Evolutionary conservation across 2,329 filamentous ascomycete genomes (phyloP).

Genomic region (Lithohypha guttulata): DNA sequence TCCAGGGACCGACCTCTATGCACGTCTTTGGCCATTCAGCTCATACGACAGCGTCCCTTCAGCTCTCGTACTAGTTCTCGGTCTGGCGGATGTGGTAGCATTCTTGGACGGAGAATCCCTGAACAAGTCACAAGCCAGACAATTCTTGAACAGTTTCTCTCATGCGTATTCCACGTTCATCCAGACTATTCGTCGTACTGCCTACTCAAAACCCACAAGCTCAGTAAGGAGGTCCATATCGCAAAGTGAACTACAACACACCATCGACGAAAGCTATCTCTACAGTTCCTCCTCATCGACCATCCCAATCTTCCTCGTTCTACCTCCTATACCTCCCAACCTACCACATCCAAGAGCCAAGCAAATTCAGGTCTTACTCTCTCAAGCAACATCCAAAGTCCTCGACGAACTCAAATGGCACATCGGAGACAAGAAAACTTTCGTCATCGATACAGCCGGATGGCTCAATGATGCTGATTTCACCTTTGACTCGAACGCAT

Average conservation of each 20-base stretch:
- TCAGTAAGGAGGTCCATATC: slow-evolving; percentile 3
- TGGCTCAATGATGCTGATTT: slow-evolving; percentile 26
- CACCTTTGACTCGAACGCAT: slow-evolving; percentile 15
- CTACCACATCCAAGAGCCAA: slow-evolving; percentile 25
- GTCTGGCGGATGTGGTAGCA: slow-evolving; percentile 9
- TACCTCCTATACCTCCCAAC: slow-evolving; percentile 23
- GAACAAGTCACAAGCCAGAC: slow-evolving; percentile 2
- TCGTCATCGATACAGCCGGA: slow-evolving; percentile 32
- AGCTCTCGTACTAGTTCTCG: slow-evolving; percentile 24
- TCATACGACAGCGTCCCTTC: slow-evolving; percentile 24
- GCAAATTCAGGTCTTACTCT: slow-evolving; percentile 21
- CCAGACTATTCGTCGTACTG: slow-evolving; percentile 25
- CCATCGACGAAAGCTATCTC: slow-evolving; percentile 15
- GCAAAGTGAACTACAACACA: slow-evolving; percentile 2
- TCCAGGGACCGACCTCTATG: slow-evolving; percentile 25
- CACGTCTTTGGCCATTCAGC: slow-evolving; percentile 28
- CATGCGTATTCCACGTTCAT: slow-evolving; percentile 26
- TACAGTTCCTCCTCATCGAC: slow-evolving; percentile 20
- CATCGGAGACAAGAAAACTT: slow-evolving; percentile 28
- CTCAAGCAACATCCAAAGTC: slow-evolving; percentile 15
- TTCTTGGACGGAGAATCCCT: not conserved
- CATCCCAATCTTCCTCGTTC: slow-evolving; percentile 30
- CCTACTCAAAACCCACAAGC: slow-evolving; percentile 19
- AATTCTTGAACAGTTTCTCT: slow-evolving; percentile 13
- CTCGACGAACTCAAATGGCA: slow-evolving; percentile 25